Evolutionary conservation across 1,139 yeast genomes (phyloP).

Genomic region (Blastobotrys proliferans): DNA sequence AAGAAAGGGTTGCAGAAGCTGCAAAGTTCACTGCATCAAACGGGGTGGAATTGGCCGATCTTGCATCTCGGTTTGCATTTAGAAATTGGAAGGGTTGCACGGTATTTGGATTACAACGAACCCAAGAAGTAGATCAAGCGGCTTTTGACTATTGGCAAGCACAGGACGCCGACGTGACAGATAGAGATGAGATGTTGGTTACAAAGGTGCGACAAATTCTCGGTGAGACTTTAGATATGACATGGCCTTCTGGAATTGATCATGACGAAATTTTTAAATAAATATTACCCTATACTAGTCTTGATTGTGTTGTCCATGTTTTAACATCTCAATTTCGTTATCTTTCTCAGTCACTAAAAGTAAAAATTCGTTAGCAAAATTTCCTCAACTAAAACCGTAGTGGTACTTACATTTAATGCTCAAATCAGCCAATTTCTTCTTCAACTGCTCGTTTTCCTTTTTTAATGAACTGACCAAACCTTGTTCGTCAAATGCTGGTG

Average conservation of each 20-base stretch:
- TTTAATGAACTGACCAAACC: slow-evolving; percentile 18
- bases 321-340: slow-evolving; percentile 26
- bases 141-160: slow-evolving; percentile 54
- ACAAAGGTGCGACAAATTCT: slow-evolving; percentile 44
- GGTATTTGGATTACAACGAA: slow-evolving; percentile 68
- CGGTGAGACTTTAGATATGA: slow-evolving; percentile 54
- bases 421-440: slow-evolving; percentile 33
- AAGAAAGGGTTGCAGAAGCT: slow-evolving; percentile 49
- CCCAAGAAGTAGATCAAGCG: slow-evolving; percentile 61
- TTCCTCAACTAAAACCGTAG: no score
- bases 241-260: slow-evolving; percentile 68
- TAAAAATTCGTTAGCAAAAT: slow-evolving; percentile 3
- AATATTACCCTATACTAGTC: background rate
- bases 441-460: slow-evolving; percentile 33
- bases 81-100: slow-evolving; percentile 60
- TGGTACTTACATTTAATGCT: slow-evolving; percentile 26
- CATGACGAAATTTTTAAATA: slow-evolving; percentile 25
- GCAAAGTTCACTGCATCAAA: slow-evolving; percentile 44
- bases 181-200: slow-evolving; percentile 44
- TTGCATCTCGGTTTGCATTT: slow-evolving; percentile 75
- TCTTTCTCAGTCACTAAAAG: slow-evolving; percentile 32
- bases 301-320: background rate
- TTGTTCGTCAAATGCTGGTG: slow-evolving; percentile 1
- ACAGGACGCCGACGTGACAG: slow-evolving; percentile 34
- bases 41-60: slow-evolving; percentile 65